Conservation (phyloP, 305 asterid genomes). For the Lippia alba region DNA sequence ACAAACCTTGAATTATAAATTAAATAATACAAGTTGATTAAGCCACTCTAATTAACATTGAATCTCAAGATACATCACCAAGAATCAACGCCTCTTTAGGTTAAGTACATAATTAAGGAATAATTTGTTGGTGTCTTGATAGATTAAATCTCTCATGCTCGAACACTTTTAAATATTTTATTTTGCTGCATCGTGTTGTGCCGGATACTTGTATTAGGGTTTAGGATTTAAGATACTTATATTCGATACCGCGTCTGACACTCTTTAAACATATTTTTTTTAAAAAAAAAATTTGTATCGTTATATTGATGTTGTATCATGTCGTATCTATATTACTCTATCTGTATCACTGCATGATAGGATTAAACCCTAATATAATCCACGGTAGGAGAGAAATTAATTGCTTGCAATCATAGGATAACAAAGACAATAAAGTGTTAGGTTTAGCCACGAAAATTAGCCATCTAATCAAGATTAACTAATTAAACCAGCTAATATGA, state of each 20-base stretch:
- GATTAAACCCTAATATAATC: constrained; percentile 21
- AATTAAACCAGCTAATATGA: constrained; percentile 12
- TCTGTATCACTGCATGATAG: too few species aligned
- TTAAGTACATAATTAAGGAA: constrained; percentile 34
- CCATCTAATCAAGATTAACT: constrained; percentile 2
- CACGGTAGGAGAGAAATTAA: constrained; percentile 18
- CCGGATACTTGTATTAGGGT: too few species aligned
- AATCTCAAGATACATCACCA: constrained; percentile 25
- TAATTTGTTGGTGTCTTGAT: constrained; percentile 36
- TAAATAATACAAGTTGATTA: constrained; percentile 33
- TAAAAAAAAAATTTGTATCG: too few species aligned
- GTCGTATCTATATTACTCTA: too few species aligned
- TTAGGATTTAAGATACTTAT: too few species aligned
- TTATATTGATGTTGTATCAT: too few species aligned
- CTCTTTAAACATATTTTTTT: too few species aligned
- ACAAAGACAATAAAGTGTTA: constrained; percentile 1
- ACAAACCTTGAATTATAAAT: constrained; percentile 10
- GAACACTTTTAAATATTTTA: too few species aligned
- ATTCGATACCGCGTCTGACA: too few species aligned
- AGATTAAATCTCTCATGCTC: constrained; percentile 12
- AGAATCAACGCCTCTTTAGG: constrained; percentile 39
- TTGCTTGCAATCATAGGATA: constrained; percentile 20
- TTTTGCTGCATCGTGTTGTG: too few species aligned
- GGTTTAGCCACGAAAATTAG: constrained; percentile 23
- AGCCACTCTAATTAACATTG: constrained; percentile 1